A percentile compares a stretch with the other conserved stretches of the same genome.
phyloP scores from a whole-genome alignment of 2,329 filamentous ascomycete species.

The Aureobasidium subglaciale region DNA sequence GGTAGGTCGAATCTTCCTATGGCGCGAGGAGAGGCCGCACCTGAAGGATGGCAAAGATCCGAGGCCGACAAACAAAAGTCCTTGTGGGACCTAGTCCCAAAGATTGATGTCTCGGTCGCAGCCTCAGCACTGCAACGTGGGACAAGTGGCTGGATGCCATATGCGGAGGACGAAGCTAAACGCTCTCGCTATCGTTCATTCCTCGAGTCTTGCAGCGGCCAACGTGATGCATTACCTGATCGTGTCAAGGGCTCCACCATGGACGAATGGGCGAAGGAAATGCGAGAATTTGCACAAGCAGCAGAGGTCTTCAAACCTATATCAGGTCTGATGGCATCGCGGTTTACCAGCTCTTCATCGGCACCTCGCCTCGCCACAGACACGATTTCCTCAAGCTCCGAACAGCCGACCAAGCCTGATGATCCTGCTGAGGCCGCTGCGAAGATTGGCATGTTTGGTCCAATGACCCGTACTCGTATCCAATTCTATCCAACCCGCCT shows the following conservation, averaged over 20 bases:
- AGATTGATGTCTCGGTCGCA: slow-evolving; percentile 36
- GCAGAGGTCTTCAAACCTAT: slow-evolving; percentile 84
- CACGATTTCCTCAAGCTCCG: slow-evolving; percentile 15
- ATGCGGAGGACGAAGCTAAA: slow-evolving; percentile 74
- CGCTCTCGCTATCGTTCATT: slow-evolving; percentile 73
- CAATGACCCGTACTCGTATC: slow-evolving; percentile 65
- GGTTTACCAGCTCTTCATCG: slow-evolving; percentile 68
- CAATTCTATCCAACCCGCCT: slow-evolving; percentile 76
- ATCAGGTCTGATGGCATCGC: slow-evolving; percentile 83
- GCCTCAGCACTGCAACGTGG: slow-evolving; percentile 41
- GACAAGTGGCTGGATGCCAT: slow-evolving; percentile 66
- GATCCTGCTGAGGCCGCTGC: slow-evolving; percentile 84
- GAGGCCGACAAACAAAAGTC: slow-evolving; percentile 57
- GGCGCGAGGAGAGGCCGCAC: slow-evolving; percentile 64
- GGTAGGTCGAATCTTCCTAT: slow-evolving; percentile 71
- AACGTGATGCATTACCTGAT: slow-evolving; percentile 52
- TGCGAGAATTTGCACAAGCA: slow-evolving; percentile 68
- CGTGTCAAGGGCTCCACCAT: slow-evolving; percentile 45
- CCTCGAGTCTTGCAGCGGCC: slow-evolving; percentile 67
- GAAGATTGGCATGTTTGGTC: slow-evolving; percentile 84
- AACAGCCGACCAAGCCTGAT: slow-evolving; percentile 23
- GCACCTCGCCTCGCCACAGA: slow-evolving; percentile 29
- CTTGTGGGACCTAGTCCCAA: slow-evolving; percentile 41
- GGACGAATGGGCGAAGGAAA: slow-evolving; percentile 73
- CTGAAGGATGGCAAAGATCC: slow-evolving; percentile 55